Conservation (phyloP, 1,139 yeast species). For the Fermentozyma sake region DNA sequence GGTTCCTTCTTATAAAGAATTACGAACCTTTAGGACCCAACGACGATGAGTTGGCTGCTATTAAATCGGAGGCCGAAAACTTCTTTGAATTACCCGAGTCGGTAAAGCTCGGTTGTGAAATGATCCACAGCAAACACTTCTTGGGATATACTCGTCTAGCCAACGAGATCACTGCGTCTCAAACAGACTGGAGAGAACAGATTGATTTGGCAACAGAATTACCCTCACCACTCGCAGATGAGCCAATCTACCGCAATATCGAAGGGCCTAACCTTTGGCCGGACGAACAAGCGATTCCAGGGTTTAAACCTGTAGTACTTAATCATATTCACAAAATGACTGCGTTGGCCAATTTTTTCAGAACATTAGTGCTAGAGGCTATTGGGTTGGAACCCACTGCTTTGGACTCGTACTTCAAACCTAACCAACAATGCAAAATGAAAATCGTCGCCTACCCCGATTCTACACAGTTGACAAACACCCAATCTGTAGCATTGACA, state of each 20-base stretch:
- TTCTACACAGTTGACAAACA: conserved; percentile 21
- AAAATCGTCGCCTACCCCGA: conserved; percentile 53
- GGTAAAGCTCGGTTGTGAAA: conserved; percentile 50
- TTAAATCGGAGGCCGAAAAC: conserved; percentile 40
- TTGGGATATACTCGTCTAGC: conserved; percentile 65
- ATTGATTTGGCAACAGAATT: conserved; percentile 63
- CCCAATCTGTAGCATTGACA: conserved; percentile 25
- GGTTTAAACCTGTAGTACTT: conserved; percentile 43
- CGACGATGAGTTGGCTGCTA: conserved; percentile 30
- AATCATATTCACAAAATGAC: conserved; percentile 48
- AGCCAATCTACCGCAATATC: conserved; percentile 51
- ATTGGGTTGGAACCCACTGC: conserved; percentile 44
- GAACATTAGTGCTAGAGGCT: conserved; percentile 50
- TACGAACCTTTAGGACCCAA: conserved; percentile 34
- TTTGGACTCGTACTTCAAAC: conserved; percentile 47
- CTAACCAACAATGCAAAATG: conserved; percentile 51
- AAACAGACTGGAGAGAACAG: conserved; percentile 65
- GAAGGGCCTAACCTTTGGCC: conserved; percentile 71
- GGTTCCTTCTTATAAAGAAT: conserved; percentile 53
- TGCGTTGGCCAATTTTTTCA: conserved; percentile 36
- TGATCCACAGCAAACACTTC: conserved; percentile 63
- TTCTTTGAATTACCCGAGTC: conserved; percentile 52
- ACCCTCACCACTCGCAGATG: conserved; percentile 41
- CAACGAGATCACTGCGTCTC: conserved; percentile 59
- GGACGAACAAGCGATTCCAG: conserved; percentile 41